phyloP scores from a whole-genome alignment of 139 green algal species.

The Coccomyxa sp. region DNA sequence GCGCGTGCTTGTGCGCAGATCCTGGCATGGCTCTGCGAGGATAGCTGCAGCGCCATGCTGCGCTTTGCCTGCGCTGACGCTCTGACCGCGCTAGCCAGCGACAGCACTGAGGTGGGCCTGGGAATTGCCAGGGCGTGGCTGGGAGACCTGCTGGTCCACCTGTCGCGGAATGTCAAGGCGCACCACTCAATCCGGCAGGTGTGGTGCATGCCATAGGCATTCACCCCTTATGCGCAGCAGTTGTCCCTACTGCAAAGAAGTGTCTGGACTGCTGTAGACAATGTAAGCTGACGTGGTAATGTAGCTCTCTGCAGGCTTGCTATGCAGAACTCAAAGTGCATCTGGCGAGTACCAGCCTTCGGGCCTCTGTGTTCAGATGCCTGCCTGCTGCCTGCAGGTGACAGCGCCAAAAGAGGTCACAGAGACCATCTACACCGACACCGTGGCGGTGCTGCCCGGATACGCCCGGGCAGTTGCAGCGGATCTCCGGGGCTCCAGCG shows the following conservation, averaged over 20 bases:
- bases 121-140: conserved; percentile 66
- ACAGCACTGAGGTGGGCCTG: conserved; percentile 37
- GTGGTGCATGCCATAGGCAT: background rate
- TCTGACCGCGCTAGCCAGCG: conserved; percentile 25
- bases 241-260: background rate
- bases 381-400: background rate
- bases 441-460: conserved; percentile 39
- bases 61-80: conserved; percentile 10
- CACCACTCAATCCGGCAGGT: conserved; percentile 28
- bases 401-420: background rate
- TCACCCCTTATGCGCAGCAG: background rate
- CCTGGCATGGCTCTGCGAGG: conserved; percentile 14
- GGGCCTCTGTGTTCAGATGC: background rate
- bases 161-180: conserved; percentile 41
- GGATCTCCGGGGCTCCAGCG: conserved; percentile 35
- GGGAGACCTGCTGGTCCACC: conserved; percentile 48
- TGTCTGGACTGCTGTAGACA: background rate
- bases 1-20: conserved; percentile 3
- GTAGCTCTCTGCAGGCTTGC: background rate
- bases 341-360: background rate
- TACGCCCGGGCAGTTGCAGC: conserved; percentile 45
- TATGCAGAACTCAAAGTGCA: background rate
- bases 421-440: conserved; percentile 30
- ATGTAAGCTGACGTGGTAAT: too few relatives aligned
- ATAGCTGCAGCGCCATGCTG: background rate